Percentiles rank a stretch among this genome's conserved stretches.
These are phyloP conservation scores for Salix udensis DNA, from an alignment of 345 rosid species.

Conservation along the genomic window DNA sequence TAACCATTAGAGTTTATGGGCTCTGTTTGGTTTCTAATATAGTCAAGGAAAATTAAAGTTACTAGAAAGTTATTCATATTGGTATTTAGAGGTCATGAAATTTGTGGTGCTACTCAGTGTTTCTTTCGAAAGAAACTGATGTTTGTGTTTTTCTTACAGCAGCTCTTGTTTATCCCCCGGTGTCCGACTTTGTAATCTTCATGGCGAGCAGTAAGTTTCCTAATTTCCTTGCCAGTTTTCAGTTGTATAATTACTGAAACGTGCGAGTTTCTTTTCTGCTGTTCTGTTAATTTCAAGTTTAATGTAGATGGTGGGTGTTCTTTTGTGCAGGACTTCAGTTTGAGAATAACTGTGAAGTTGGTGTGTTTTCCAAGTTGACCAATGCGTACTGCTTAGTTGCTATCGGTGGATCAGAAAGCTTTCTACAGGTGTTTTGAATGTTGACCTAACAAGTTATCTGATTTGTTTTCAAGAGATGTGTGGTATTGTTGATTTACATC, in stretches of 20 bases:
- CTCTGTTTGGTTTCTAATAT: not conserved
- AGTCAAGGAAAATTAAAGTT: not conserved
- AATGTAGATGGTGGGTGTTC: not conserved
- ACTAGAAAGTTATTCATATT: not conserved
- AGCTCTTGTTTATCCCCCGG: not conserved
- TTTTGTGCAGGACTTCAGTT: constrained; percentile 64
- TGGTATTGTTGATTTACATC: not conserved
- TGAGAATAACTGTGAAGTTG: constrained; percentile 82
- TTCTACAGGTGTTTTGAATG: constrained; percentile 66
- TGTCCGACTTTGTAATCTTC: not conserved
- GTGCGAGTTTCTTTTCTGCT: too few relatives aligned
- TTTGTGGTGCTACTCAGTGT: not conserved
- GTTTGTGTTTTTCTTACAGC: not conserved
- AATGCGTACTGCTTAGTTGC: constrained; percentile 90
- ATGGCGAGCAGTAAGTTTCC: constrained; percentile 39
- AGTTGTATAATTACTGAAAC: not conserved
- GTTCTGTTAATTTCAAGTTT: not conserved
- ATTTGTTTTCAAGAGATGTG: not conserved
- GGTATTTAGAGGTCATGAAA: not conserved
- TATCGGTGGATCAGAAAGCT: constrained; percentile 76
- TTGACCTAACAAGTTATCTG: not conserved
- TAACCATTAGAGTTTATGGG: not conserved
- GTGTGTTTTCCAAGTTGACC: constrained; percentile 80
- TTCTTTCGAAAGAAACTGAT: not conserved
- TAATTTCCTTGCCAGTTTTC: not conserved